Evolutionary conservation across 768 basidiomycete species (phyloP).

Genomic region (Ramaria rubella): DNA sequence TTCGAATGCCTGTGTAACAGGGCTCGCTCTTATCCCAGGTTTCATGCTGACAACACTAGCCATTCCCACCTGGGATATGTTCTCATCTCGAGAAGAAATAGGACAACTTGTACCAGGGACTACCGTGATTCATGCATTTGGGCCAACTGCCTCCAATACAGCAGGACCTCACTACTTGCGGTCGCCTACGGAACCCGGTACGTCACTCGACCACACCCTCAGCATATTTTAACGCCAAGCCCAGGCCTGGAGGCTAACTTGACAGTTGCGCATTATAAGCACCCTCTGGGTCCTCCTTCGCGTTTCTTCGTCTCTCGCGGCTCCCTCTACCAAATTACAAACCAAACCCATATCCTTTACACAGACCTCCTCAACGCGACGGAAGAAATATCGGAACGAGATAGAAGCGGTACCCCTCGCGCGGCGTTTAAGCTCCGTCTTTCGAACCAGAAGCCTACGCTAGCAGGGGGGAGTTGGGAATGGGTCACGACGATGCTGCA

Average conservation of each 20-base stretch:
- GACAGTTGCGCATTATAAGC: neutral
- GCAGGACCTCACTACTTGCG: neutral
- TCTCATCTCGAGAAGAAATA: neutral
- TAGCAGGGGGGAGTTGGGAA: slow-evolving; percentile 43
- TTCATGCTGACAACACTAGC: neutral
- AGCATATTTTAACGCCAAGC: neutral
- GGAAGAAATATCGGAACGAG: neutral
- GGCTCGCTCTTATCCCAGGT: neutral
- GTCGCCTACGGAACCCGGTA: neutral
- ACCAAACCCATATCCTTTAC: slow-evolving; percentile 48
- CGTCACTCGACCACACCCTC: neutral
- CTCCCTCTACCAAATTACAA: slow-evolving; percentile 47
- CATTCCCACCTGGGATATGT: slow-evolving; percentile 5
- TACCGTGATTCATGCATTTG: neutral
- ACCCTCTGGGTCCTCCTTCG: slow-evolving; percentile 26
- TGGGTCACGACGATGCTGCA: slow-evolving; percentile 50
- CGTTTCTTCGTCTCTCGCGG: slow-evolving; percentile 49
- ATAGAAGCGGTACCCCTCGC: slow-evolving; percentile 16
- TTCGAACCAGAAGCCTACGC: slow-evolving; percentile 32
- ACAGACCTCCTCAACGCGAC: slow-evolving; percentile 52
- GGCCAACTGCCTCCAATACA: neutral
- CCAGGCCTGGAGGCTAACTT: neutral
- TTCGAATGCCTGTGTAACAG: neutral
- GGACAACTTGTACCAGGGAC: slow-evolving; percentile 1
- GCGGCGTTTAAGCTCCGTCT: slow-evolving; percentile 45